Base-by-base conservation (phyloP, 2,329 filamentous ascomycete genomes). In the Aspergillus sp. region DNA sequence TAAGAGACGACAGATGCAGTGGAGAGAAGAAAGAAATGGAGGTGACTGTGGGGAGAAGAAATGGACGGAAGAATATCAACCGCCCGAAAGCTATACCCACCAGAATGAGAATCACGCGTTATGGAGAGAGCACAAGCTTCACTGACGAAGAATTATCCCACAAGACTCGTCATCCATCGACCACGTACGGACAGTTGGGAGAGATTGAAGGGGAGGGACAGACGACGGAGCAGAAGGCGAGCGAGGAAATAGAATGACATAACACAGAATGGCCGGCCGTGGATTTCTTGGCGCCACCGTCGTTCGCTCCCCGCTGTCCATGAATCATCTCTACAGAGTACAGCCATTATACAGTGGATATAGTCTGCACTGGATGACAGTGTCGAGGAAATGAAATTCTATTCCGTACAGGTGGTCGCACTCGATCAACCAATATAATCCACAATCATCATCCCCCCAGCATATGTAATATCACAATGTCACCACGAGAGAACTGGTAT, bases 391-490 rank as follows among this genome's bases (percentile, higher is more conserved):
- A 49, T 32, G 25, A 42, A 42, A 42, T 51, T 60, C 59, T 62
- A 62, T 61, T 60, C 57, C 56, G 55, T 63, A 63, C 61, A 63
- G 40, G 17, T 42, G 44, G 49, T 50, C 60, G 58, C 57, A 53
- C 45, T 44, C 52, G 16, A 42, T 42, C 40, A 55, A 41, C 52
- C 34, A 38, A 58, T 52, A 53, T 45, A 49, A 54, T 47, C 51
- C 25, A 29, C 25, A 19, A 41, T 52, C 47, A 36, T 46, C 48
- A 32, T 42, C 47, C 34, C 20, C 31, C 45, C 45, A n/a, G n/a
- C n/a, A 19, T 43, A 43, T 38, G 40, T 43, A 43, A 16, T 43
- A 43, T 20, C 17, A 43, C 25, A 42, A 42, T 42, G 19, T 19
- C n/a, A 17, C 38, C 9, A 42, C 17, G 40, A 42, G n/a, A 19